Evolutionary conservation across 176 grass and related monocot species (phyloP).

Genomic region (Chrysopogon serrulatus): DNA sequence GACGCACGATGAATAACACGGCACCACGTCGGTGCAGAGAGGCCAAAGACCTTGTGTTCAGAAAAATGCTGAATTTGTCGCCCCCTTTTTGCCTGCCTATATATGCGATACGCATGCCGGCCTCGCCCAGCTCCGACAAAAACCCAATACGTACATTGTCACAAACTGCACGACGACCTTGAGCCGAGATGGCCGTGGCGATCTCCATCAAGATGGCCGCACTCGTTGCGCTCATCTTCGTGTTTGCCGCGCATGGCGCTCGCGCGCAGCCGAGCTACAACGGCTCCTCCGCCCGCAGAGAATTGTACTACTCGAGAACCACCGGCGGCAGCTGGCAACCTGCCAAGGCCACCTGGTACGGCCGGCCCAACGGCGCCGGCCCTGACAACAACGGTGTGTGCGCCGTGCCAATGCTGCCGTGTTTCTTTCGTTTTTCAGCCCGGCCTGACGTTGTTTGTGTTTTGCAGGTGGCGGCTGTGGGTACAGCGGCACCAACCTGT

Average conservation of each 20-base stretch:
- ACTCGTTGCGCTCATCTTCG: neutral
- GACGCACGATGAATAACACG: neutral
- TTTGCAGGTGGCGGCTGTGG: constrained; percentile 50
- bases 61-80: neutral
- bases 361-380: constrained; percentile 62
- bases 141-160: neutral
- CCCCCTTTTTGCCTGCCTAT: neutral
- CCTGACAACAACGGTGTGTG: constrained; percentile 59
- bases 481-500: constrained; percentile 32
- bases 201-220: neutral
- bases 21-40: constrained; percentile 21
- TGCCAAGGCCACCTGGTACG: constrained; percentile 91
- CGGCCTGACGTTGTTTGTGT: neutral
- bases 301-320: neutral
- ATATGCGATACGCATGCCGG: constrained; percentile 4
- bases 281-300: neutral
- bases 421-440: neutral
- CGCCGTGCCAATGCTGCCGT: neutral
- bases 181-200: neutral
- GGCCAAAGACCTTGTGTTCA: neutral
- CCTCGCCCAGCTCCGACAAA: neutral
- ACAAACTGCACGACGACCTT: too few species aligned
- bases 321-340: constrained; percentile 26
- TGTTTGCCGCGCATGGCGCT: neutral
- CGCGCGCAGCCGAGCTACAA: neutral